Base-by-base conservation (phyloP, 441 rosid genomes). In the Isatis lusitanica region DNA sequence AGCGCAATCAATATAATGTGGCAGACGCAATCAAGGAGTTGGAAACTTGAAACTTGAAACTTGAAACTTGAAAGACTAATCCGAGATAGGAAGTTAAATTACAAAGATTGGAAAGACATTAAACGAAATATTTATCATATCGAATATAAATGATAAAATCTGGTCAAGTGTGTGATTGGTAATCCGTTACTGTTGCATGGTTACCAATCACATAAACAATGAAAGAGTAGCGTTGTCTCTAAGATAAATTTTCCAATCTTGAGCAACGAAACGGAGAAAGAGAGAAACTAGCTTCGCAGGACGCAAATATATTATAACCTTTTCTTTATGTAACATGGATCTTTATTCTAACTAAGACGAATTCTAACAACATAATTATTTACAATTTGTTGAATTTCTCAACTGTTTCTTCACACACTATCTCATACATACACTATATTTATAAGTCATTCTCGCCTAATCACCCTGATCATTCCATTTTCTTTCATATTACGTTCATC, bases 371-470 rank as follows among this genome's bases (percentile, higher is more conserved):
- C 15, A 56, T 2, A 53, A 35, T n/a, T 13, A 28, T 44, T 43
- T 68, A 68, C 5, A 51, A 42, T 52, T 43, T 11, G 48, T 62
- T 51, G 64, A 35, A 42, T 21, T 53, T 69, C 46, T 46, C 66
- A 76, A 63, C 62, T 76, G 61, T 46, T 56, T 70, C 75, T 46
- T 63, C 65, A 36, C 44, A 75, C 66, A 56, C 66, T 28, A 70
- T 63, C 71, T 63, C 74, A 52, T 68, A 44, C 28, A 6, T 48
- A 48, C 56, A 24, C 4, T 24, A 51, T 10, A 51, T 51, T 5
- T 33, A 28, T 24, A 50, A 50, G 31, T 18, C 40, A 63, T 61
- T 13, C 10, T 68, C 61, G 13, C 48, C 63, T 48, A 77, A 68
- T 61, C 78, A 47, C 47, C 74, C 33, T 9, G 69, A 24, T 62